Conservation (phyloP, 148 eudicot genomes). For the Arctostaphylos glauca region DNA sequence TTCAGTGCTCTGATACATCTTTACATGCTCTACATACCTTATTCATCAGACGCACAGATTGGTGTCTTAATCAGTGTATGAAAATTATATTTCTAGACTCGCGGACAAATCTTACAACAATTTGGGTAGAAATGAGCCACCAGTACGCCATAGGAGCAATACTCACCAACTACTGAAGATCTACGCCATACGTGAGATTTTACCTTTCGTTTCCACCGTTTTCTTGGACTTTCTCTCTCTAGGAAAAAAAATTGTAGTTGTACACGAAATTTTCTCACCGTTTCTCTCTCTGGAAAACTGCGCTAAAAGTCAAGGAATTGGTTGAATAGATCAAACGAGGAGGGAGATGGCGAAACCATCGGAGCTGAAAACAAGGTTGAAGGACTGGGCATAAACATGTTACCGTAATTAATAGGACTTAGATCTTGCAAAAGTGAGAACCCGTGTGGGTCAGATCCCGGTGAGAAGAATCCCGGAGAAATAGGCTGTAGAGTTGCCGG, state of each 20-base stretch:
- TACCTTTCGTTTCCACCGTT: neutral
- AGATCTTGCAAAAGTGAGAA: constrained; percentile 31
- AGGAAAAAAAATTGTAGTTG: neutral
- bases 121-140: no score
- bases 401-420: constrained; percentile 33
- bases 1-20: no score
- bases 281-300: neutral
- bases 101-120: no score
- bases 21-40: no score
- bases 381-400: constrained; percentile 54
- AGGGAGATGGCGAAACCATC: constrained; percentile 47
- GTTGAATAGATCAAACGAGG: constrained; percentile 43
- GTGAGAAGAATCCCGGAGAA: constrained; percentile 47
- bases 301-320: constrained; percentile 45
- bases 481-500: constrained; percentile 57
- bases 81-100: no score
- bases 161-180: neutral
- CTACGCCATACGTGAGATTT: neutral
- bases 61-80: no score
- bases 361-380: constrained; percentile 36
- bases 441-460: constrained; percentile 22
- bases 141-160: no score
- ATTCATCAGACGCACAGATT: no score
- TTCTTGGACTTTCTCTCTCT: neutral
- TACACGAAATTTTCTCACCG: neutral